Evolutionary conservation across 305 asterid genomes (phyloP).

Genomic region (Stenogyne calaminthoides): DNA sequence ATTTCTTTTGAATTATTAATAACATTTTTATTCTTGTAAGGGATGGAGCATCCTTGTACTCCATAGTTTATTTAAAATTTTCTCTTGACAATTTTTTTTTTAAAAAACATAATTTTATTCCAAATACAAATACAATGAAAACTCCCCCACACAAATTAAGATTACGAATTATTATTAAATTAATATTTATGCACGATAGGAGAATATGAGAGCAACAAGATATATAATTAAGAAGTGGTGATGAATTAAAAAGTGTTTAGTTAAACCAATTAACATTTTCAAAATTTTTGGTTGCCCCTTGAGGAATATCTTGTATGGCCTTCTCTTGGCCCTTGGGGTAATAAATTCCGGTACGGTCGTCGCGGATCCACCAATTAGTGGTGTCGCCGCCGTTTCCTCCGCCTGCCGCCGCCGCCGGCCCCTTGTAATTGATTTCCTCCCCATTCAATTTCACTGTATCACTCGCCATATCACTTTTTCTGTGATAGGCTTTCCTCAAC

Average conservation of each 20-base stretch:
- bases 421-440: slow-evolving; percentile 45
- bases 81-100: too few species aligned
- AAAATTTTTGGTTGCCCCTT: slow-evolving; percentile 38
- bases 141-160: too few species aligned
- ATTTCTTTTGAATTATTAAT: too few species aligned
- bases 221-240: too few species aligned
- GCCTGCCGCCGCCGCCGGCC: background rate
- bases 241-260: background rate
- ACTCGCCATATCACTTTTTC: slow-evolving; percentile 39
- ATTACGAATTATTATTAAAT: too few species aligned
- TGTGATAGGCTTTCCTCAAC: slow-evolving; percentile 60
- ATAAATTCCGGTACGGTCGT: slow-evolving; percentile 63
- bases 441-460: slow-evolving; percentile 46
- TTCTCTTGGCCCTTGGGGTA: slow-evolving; percentile 79
- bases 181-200: too few species aligned
- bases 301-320: slow-evolving; percentile 55
- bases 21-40: too few species aligned
- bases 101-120: too few species aligned
- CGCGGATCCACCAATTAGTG: slow-evolving; percentile 53
- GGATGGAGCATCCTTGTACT: too few species aligned
- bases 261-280: slow-evolving; percentile 48
- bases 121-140: too few species aligned
- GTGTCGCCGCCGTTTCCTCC: slow-evolving; percentile 24
- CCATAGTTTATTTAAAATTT: too few species aligned
- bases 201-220: too few species aligned